phyloP scores from a whole-genome alignment of 2,329 filamentous ascomycete species.

The Hypomyces perniciosus region DNA sequence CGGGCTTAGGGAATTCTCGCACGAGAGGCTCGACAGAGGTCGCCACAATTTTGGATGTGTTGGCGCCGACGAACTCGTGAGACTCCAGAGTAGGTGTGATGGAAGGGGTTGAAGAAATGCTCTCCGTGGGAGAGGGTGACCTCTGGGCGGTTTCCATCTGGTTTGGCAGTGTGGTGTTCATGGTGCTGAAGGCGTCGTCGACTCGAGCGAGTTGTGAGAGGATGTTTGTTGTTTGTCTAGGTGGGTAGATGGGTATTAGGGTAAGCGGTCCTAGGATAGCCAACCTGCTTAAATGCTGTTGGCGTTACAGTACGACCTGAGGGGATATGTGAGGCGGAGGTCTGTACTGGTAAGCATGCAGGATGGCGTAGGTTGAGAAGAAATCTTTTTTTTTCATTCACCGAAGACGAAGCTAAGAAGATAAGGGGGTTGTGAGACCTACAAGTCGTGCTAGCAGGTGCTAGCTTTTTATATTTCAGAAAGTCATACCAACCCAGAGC shows the following conservation, averaged over 20 bases:
- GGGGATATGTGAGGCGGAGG: too few species aligned
- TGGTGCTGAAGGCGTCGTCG: not conserved
- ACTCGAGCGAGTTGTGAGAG: not conserved
- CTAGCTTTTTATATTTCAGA: too few species aligned
- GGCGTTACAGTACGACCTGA: too few species aligned
- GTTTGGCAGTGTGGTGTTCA: conserved; percentile 2
- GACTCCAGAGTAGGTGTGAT: conserved; percentile 6
- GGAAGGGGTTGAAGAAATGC: conserved; percentile 8
- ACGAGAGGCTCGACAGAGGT: conserved; percentile 28
- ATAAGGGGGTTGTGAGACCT: too few species aligned
- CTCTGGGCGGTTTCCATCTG: not conserved
- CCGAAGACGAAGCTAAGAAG: too few species aligned
- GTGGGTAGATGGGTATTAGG: not conserved
- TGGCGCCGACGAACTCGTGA: conserved; percentile 3
- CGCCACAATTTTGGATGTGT: not conserved
- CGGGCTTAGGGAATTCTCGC: conserved; percentile 37
- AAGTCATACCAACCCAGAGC: too few species aligned
- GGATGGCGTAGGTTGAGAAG: too few species aligned
- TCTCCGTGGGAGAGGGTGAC: conserved; percentile 2
- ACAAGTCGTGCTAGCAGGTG: too few species aligned
- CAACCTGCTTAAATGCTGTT: too few species aligned
- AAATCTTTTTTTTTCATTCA: too few species aligned
- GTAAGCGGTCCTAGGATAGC: not conserved
- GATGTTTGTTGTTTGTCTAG: not conserved
- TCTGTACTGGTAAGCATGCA: too few species aligned